Base-by-base conservation (phyloP, 2,329 filamentous ascomycete species). In the Aurifilum marmelostoma region DNA sequence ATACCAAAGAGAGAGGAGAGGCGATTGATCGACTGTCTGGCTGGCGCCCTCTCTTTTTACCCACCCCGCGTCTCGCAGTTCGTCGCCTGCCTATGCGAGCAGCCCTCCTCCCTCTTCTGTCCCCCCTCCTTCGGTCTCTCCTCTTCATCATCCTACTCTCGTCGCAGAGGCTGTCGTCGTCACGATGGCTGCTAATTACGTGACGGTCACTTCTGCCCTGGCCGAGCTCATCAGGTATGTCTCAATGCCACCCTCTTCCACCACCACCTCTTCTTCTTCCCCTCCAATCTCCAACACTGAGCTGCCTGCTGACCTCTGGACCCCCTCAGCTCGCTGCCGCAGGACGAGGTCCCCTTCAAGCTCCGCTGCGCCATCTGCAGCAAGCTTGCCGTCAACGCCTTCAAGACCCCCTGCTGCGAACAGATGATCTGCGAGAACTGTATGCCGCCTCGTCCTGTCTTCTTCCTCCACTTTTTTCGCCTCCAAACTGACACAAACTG, bases 311-410 rank as follows among this genome's bases (percentile, higher is more conserved):
- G 72, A 54, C 72, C 47, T 12, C 3, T 68, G 61, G 74, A 71
- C 43, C 65, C 60, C 14, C 50, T 34, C 76, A 97, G 93, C 79
- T 91, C 92, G 63, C 85, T 97, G 70, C 83, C 88, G 27, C 88
- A 91, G 73, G 92, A 95, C 75, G 93, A 96, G 72, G 94, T 97
- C 69, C 96, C 96, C n/a, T 93, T 94, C 76, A 97, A 97, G 84
- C 87, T 99, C 72, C 92, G 94, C 80, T 99, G 96, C 84, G 93
- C 93, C 65, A 92, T 93, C 74, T 99, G 96, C 82, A 96, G 92
- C 82, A 94, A 92, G 79, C 85, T 98, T 69, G 94, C 94, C 39
- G 84, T 97, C 73, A 97, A 97, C 78, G 93, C 95, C 11, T 97
- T 93, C 79, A 92, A 94, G 72, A 85, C 97, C 37, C 93, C 94